These are phyloP conservation scores for Aspergillus cejpii DNA, from an alignment of 2,329 filamentous ascomycete species.

Conservation along the genomic window DNA sequence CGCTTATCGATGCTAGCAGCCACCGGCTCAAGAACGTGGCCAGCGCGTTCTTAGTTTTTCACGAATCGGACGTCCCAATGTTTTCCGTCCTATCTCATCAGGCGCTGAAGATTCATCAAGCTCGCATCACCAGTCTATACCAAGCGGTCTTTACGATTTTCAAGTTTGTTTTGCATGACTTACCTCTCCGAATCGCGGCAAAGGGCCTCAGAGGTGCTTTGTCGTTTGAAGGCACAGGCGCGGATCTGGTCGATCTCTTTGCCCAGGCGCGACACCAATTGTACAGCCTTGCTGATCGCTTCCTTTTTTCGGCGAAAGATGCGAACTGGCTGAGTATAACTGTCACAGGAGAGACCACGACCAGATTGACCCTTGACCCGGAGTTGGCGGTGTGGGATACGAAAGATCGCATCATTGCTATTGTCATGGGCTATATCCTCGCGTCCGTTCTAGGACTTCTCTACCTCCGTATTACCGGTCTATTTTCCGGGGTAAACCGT, in stretches of 20 bases:
- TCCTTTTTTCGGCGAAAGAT: slow-evolving; percentile 20
- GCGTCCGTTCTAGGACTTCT: slow-evolving; percentile 67
- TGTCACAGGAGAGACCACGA: slow-evolving; percentile 14
- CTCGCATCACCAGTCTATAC: slow-evolving; percentile 43
- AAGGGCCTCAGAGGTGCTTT: slow-evolving; percentile 21
- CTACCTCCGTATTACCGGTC: slow-evolving; percentile 68
- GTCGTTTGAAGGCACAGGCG: slow-evolving; percentile 15
- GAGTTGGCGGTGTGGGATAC: slow-evolving; percentile 61
- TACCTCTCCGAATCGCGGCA: slow-evolving; percentile 31
- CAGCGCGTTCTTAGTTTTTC: slow-evolving; percentile 37
- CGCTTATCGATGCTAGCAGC: slow-evolving; percentile 39
- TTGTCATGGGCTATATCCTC: slow-evolving; percentile 72
- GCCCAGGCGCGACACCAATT: slow-evolving; percentile 18
- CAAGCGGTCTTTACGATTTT: slow-evolving; percentile 36
- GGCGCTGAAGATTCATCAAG: slow-evolving; percentile 57
- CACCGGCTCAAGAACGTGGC: slow-evolving; percentile 35
- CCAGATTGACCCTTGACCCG: slow-evolving; percentile 44
- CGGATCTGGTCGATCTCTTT: slow-evolving; percentile 15
- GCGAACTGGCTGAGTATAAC: slow-evolving; percentile 26
- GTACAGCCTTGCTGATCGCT: slow-evolving; percentile 16
- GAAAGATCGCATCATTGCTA: slow-evolving; percentile 64
- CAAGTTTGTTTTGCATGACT: slow-evolving; percentile 39
- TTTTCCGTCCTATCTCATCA: slow-evolving; percentile 72
- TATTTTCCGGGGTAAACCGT: slow-evolving; percentile 55
- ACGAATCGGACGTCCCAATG: slow-evolving; percentile 60